Conservation (phyloP, 208 protist species). For the Leptomonas seymouri region DNA sequence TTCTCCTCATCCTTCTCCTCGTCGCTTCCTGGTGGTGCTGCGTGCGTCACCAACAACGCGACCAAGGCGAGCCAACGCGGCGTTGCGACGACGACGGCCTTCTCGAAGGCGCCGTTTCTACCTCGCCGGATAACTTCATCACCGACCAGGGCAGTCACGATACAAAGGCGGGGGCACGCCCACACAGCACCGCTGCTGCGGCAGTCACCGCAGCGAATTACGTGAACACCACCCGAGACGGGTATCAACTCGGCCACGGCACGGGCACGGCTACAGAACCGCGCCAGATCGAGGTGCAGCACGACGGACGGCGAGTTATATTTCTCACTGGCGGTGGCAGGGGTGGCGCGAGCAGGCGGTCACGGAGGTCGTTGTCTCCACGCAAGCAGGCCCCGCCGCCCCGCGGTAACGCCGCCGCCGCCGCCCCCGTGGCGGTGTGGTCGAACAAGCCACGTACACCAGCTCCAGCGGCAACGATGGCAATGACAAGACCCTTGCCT, state of each 20-base stretch:
- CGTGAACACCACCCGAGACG: not conserved
- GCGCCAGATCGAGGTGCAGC: not conserved
- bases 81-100: not conserved
- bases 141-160: slow-evolving; percentile 12
- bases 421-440: not conserved
- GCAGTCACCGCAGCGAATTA: slow-evolving; percentile 9
- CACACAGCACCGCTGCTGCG: not conserved
- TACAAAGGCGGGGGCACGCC: not conserved
- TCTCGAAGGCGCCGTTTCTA: not conserved
- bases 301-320: not conserved
- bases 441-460: slow-evolving; percentile 4
- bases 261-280: not conserved
- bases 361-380: not conserved
- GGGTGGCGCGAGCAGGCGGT: not conserved
- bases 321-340: slow-evolving; percentile 3
- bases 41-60: not conserved
- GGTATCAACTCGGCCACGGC: not conserved
- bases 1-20: slow-evolving; percentile 17
- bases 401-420: not conserved
- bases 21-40: slow-evolving; percentile 19
- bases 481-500: not conserved
- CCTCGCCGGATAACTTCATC: slow-evolving; percentile 6
- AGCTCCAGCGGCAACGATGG: not conserved
- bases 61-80: not conserved
- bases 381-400: not conserved